Conservation (phyloP, 2,329 filamentous ascomycete genomes). For the Neurospora crassa region DNA sequence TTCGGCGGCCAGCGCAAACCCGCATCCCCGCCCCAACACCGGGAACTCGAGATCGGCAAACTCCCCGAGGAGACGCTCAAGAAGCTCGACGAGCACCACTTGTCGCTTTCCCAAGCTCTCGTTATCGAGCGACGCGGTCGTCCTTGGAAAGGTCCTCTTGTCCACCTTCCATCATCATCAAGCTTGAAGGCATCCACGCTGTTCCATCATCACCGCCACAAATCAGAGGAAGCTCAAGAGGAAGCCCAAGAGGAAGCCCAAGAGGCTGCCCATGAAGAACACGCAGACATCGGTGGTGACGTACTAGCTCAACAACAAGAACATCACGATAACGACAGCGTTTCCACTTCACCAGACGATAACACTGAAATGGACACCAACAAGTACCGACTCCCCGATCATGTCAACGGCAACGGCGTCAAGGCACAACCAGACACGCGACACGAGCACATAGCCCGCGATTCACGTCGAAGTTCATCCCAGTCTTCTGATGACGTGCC, state of each 20-base stretch:
- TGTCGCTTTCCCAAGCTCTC: conserved; percentile 40
- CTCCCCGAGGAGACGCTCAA: conserved; percentile 62
- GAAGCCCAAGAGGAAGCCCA: conserved; percentile 11
- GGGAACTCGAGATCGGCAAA: conserved; percentile 48
- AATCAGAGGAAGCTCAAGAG: conserved; percentile 16
- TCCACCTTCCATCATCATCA: conserved; percentile 35
- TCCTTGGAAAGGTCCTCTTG: conserved; percentile 60
- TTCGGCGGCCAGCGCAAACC: conserved; percentile 39
- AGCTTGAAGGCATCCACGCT: conserved; percentile 20
- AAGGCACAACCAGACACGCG: conserved; percentile 50
- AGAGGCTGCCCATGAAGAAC: conserved; percentile 20
- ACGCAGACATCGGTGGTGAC: neutral
- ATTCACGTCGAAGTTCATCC: conserved; percentile 20
- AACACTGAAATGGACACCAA: conserved; percentile 54
- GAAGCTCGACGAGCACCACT: conserved; percentile 58
- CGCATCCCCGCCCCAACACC: conserved; percentile 23
- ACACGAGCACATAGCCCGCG: conserved; percentile 47
- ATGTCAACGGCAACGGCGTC: conserved; percentile 57
- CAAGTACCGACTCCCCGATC: conserved; percentile 66
- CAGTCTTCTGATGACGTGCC: conserved; percentile 26
- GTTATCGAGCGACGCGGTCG: conserved; percentile 56
- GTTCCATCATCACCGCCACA: conserved; percentile 4
- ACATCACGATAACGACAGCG: neutral
- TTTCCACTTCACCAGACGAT: neutral
- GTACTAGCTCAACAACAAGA: neutral